Evolutionary conservation across 306 rosid species (phyloP).

Genomic region (Elaeagnus macrophylla): DNA sequence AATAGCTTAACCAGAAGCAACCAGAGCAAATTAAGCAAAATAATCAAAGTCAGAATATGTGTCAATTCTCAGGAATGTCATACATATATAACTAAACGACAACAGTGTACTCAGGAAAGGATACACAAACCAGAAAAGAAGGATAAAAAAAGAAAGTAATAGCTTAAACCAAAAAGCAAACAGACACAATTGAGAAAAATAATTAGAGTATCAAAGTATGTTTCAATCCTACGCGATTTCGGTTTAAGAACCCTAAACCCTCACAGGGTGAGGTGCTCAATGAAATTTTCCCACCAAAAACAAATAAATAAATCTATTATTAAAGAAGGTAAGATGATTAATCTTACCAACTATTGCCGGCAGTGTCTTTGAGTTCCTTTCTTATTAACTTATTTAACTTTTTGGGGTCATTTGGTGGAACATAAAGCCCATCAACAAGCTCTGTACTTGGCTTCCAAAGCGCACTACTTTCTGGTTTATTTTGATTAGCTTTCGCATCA

Average conservation of each 20-base stretch:
- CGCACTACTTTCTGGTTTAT: slow-evolving; percentile 22
- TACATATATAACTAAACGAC: no score
- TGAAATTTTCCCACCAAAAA: not conserved
- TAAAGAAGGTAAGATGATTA: not conserved
- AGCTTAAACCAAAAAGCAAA: not conserved
- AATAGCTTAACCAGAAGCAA: no score
- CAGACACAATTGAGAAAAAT: not conserved
- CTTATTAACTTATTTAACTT: slow-evolving; percentile 47
- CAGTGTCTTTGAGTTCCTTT: slow-evolving; percentile 62
- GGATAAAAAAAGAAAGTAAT: not conserved
- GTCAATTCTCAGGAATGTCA: no score
- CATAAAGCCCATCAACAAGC: slow-evolving; percentile 71
- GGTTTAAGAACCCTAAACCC: not conserved
- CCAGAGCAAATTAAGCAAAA: no score
- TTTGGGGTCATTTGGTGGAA: slow-evolving; percentile 61
- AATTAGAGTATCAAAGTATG: not conserved
- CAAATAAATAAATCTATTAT: not conserved
- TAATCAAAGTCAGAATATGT: no score
- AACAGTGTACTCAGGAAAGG: not conserved
- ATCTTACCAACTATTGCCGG: slow-evolving; percentile 58
- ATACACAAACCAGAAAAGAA: not conserved
- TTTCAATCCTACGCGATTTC: not conserved
- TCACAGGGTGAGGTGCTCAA: not conserved
- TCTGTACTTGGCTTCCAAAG: slow-evolving; percentile 55
- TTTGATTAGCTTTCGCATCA: slow-evolving; percentile 19